Percentiles rank a stretch among this genome's conserved stretches.
These are phyloP conservation scores for Gnomoniopsis sp. DNA, from an alignment of 2,329 filamentous ascomycete species.

Conservation along the genomic window DNA sequence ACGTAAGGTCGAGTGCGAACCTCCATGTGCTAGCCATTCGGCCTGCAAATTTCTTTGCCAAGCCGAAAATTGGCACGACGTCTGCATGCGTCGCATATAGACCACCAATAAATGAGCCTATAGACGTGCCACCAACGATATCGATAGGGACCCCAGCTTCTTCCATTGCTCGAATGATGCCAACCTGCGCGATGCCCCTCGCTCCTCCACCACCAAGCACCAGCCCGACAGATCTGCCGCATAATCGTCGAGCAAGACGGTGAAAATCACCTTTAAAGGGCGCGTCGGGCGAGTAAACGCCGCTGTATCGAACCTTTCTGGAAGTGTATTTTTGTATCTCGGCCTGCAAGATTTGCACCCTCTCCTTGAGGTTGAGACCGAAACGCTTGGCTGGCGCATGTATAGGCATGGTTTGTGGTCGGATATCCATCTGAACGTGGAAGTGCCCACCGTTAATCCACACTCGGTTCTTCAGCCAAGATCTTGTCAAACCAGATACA, in stretches of 20 bases:
- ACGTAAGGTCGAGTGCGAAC: constrained; percentile 94
- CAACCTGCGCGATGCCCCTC: constrained; percentile 86
- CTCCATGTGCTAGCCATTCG: constrained; percentile 99
- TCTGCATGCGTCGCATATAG: constrained; percentile 95
- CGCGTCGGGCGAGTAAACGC: constrained; percentile 86
- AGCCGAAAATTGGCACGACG: constrained; percentile 92
- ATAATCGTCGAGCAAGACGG: constrained; percentile 81
- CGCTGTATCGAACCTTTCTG: constrained; percentile 80
- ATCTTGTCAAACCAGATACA: constrained; percentile 75
- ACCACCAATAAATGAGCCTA: constrained; percentile 91
- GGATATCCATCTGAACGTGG: constrained; percentile 93
- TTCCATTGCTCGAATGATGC: constrained; percentile 90
- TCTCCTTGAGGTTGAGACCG: constrained; percentile 81
- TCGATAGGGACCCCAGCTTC: constrained; percentile 96
- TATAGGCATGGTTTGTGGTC: constrained; percentile 70
- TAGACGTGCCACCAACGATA: constrained; percentile 91
- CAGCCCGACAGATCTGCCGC: constrained; percentile 89
- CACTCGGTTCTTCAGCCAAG: constrained; percentile 87
- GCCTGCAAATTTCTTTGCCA: constrained; percentile 94
- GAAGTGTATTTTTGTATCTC: constrained; percentile 99
- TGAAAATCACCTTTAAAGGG: constrained; percentile 97
- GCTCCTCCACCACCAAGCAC: constrained; percentile 94
- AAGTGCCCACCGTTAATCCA: constrained; percentile 99
- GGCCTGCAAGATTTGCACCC: constrained; percentile 90
- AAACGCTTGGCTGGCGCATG: constrained; percentile 74